Conservation (phyloP, 1,139 yeast species). For the Saccharomyces hybrid region DNA sequence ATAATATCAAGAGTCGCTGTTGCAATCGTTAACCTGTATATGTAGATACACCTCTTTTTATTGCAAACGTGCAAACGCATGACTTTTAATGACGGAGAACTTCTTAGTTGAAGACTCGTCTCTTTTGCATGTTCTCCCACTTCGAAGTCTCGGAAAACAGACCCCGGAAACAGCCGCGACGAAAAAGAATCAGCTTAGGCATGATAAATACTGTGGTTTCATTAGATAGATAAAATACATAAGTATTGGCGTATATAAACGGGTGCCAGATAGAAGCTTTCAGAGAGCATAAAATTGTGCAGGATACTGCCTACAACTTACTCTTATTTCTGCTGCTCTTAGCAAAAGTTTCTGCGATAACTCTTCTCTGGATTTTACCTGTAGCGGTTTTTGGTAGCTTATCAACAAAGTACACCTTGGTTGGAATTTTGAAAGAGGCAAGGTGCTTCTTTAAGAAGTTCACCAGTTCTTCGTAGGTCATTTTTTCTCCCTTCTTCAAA, state of each 20-base stretch:
- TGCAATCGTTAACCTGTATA: neutral
- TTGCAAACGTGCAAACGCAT: neutral
- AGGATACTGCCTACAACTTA: conserved; percentile 26
- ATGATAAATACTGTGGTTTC: neutral
- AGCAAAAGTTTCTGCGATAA: conserved; percentile 42
- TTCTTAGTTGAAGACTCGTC: neutral
- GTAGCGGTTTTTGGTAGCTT: conserved; percentile 64
- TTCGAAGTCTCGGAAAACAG: conserved; percentile 1
- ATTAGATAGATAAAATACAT: neutral
- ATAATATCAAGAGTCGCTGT: neutral
- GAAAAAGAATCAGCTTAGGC: neutral
- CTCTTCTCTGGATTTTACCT: conserved; percentile 60
- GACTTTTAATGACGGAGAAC: neutral
- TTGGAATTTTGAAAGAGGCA: conserved; percentile 52
- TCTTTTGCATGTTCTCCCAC: neutral
- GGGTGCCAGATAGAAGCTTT: neutral
- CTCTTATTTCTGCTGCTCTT: conserved; percentile 21
- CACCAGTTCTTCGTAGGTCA: conserved; percentile 40
- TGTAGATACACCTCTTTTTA: neutral
- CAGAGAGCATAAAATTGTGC: neutral
- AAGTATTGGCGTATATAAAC: neutral
- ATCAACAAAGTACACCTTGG: conserved; percentile 48
- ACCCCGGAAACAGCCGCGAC: conserved; percentile 1
- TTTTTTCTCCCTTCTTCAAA: conserved; percentile 35
- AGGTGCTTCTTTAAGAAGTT: conserved; percentile 39